Conservation (phyloP, 1,284 basidiomycete genomes). For the Coniferiporia sulphurascens region DNA sequence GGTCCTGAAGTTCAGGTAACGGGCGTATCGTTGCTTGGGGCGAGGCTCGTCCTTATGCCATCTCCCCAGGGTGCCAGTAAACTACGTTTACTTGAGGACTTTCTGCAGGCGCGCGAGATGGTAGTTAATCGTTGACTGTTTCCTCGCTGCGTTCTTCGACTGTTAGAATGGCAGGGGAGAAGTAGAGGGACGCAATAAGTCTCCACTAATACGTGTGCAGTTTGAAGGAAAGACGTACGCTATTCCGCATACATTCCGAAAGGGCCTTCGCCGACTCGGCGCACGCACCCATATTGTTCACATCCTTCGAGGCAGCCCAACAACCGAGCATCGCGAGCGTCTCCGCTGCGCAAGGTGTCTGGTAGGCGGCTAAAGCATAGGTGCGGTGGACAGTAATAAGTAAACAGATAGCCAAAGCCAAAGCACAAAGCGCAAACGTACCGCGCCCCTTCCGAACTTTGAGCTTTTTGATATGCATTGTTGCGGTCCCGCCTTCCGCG, state of each 20-base stretch:
- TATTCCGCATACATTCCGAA: conserved; percentile 83
- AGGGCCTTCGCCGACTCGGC: conserved; percentile 61
- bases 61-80: too few relatives aligned
- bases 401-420: conserved; percentile 13
- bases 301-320: conserved; percentile 82
- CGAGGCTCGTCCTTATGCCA: too few relatives aligned
- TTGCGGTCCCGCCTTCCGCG: conserved; percentile 11
- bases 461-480: conserved; percentile 71
- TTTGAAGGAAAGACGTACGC: conserved; percentile 46
- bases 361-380: conserved; percentile 31
- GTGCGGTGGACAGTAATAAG: background rate
- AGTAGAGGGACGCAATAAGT: background rate
- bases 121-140: conserved; percentile 77
- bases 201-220: background rate
- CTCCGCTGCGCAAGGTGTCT: conserved; percentile 68
- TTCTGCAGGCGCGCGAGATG: conserved; percentile 76
- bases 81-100: conserved; percentile 48
- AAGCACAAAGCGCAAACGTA: conserved; percentile 28
- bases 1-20: too few relatives aligned
- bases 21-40: too few relatives aligned
- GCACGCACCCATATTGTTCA: conserved; percentile 60
- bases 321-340: conserved; percentile 84
- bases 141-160: conserved; percentile 60
- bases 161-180: conserved; percentile 25
- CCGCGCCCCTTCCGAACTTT: conserved; percentile 79